phyloP scores from a whole-genome alignment of 352 stramenopile species.

The Phytophthora pistaciae region DNA sequence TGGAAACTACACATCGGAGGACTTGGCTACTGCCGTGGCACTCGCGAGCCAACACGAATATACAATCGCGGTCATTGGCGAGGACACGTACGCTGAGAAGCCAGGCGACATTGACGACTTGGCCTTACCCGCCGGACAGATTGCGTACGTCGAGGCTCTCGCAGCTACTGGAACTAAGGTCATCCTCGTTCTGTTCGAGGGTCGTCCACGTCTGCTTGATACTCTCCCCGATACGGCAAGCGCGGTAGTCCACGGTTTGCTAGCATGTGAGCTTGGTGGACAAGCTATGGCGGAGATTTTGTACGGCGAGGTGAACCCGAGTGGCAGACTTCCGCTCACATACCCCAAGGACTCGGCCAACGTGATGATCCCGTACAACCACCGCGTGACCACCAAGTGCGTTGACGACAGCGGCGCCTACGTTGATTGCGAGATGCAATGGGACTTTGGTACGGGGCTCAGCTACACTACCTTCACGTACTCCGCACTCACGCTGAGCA shows the following conservation, averaged over 20 bases:
- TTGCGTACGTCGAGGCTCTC: constrained; percentile 79
- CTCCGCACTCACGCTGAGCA: constrained; percentile 50
- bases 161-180: constrained; percentile 76
- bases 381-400: constrained; percentile 68
- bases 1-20: constrained; percentile 48
- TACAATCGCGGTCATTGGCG: constrained; percentile 83
- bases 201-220: constrained; percentile 76
- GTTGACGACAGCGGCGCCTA: constrained; percentile 24
- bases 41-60: constrained; percentile 61
- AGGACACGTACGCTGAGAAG: constrained; percentile 87
- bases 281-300: constrained; percentile 87
- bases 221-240: constrained; percentile 51
- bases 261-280: constrained; percentile 80
- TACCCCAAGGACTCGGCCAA: constrained; percentile 80
- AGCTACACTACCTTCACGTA: constrained; percentile 82
- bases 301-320: constrained; percentile 85
- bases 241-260: constrained; percentile 79
- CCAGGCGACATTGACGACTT: constrained; percentile 87
- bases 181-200: constrained; percentile 84
- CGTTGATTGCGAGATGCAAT: constrained; percentile 68
- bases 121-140: constrained; percentile 64
- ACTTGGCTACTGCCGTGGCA: constrained; percentile 62
- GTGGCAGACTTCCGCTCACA: constrained; percentile 81
- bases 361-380: constrained; percentile 81
- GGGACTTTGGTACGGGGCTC: constrained; percentile 69